A percentile compares a stretch with the other conserved stretches of the same genome.
phyloP scores from a whole-genome alignment of 176 grass and related monocot genomes.

The Phoenix roebelenii region DNA sequence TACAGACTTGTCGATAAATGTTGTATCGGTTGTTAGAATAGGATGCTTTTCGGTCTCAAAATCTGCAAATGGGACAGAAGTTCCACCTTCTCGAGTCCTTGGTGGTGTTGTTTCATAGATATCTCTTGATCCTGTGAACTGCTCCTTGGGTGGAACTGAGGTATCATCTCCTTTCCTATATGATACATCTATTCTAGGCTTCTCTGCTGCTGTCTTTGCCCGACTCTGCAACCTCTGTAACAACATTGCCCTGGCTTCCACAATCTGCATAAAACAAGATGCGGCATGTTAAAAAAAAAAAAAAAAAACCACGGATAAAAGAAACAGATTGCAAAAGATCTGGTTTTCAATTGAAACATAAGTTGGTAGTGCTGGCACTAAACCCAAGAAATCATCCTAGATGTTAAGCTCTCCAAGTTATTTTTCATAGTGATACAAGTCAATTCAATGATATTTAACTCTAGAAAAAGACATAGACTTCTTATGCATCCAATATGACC shows the following conservation, averaged over 20 bases:
- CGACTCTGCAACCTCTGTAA: slow-evolving; percentile 56
- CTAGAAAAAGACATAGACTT: too few relatives aligned
- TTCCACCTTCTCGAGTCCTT: slow-evolving; percentile 14
- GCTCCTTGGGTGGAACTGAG: slow-evolving; percentile 13
- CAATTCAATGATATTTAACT: too few relatives aligned
- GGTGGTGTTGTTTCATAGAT: slow-evolving; percentile 23
- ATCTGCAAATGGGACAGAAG: slow-evolving; percentile 36
- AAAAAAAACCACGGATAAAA: too few relatives aligned
- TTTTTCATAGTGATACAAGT: too few relatives aligned
- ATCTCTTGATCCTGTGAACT: slow-evolving; percentile 20
- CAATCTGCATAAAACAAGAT: slow-evolving; percentile 46
- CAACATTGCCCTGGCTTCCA: slow-evolving; percentile 84
- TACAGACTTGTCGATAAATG: slow-evolving; percentile 58
- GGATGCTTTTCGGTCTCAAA: slow-evolving; percentile 53
- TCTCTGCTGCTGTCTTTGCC: slow-evolving; percentile 48
- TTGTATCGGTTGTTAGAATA: slow-evolving; percentile 45
- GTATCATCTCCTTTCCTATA: slow-evolving; percentile 26
- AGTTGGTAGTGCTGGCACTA: too few relatives aligned
- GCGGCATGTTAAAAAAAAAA: too few relatives aligned
- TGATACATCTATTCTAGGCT: not conserved
- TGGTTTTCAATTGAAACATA: too few relatives aligned
- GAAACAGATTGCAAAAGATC: too few relatives aligned
- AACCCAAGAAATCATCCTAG: too few relatives aligned
- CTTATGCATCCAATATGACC: too few relatives aligned
- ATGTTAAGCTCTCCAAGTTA: too few relatives aligned